These are phyloP conservation scores for Lactarius sanguifluus DNA, from an alignment of 768 basidiomycete species.

Conservation along the genomic window DNA sequence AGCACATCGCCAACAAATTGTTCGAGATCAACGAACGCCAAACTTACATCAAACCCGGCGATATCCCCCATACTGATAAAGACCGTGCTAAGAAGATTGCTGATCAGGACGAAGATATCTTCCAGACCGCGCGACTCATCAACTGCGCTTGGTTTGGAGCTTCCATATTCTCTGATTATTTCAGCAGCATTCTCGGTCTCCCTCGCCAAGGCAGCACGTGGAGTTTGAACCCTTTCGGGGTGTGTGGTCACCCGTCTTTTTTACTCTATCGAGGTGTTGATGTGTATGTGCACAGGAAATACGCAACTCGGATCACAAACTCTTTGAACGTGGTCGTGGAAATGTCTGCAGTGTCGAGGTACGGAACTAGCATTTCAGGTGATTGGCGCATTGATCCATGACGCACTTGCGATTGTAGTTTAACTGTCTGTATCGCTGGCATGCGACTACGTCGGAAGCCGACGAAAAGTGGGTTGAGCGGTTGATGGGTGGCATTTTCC, in stretches of 20 bases:
- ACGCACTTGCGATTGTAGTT: slow-evolving; percentile 47
- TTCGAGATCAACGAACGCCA: slow-evolving; percentile 80
- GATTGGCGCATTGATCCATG: neutral
- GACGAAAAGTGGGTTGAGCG: slow-evolving; percentile 69
- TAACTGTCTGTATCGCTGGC: slow-evolving; percentile 86
- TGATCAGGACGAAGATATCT: slow-evolving; percentile 54
- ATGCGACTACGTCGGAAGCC: slow-evolving; percentile 69
- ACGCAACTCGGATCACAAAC: slow-evolving; percentile 54
- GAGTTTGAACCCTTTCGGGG: slow-evolving; percentile 74
- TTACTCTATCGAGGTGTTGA: neutral
- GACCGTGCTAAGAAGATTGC: slow-evolving; percentile 37
- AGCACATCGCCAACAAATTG: slow-evolving; percentile 80
- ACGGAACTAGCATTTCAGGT: neutral
- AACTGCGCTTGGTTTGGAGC: slow-evolving; percentile 81
- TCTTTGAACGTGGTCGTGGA: slow-evolving; percentile 78
- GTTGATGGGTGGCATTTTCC: slow-evolving; percentile 54
- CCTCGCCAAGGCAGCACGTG: slow-evolving; percentile 72
- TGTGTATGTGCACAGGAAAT: slow-evolving; percentile 52
- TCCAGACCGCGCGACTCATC: slow-evolving; percentile 75
- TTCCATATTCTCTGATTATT: slow-evolving; percentile 82
- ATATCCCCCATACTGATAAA: slow-evolving; percentile 36
- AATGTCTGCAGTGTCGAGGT: slow-evolving; percentile 85
- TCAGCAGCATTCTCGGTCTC: slow-evolving; percentile 77
- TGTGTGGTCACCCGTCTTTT: slow-evolving; percentile 35
- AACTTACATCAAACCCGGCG: slow-evolving; percentile 56